Base-by-base conservation (phyloP, 805 yeast species). In the Metahyphopichia silvanorum region DNA sequence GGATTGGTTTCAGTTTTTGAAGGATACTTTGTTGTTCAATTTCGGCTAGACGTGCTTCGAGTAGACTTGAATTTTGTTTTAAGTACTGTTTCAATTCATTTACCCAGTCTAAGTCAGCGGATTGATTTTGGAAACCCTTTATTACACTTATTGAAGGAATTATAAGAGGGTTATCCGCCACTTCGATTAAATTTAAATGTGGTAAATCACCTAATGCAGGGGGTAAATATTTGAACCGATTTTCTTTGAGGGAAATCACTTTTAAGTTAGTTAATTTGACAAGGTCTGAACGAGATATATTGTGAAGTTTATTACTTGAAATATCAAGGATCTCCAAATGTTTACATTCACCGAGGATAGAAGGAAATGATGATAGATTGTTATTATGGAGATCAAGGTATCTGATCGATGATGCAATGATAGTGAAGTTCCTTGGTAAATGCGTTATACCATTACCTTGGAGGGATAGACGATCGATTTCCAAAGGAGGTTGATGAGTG, bases 311-410 rank as follows among this genome's bases (percentile, higher is more conserved):
- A 50, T 85, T 85, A 22, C 63, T 56, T 14, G 87, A 77, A 14
- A 84, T 52, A 53, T 85, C 91, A 25, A 85, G 55, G 32, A 79
- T 77, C 46, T 82, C 89, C 34, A 85, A 57, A 6, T 66, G 62
- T 9, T 48, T 45, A 25, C 71, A 63, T 3, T 49, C 48, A 13
- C 45, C 37, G 37, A 76, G 45, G 5, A 66, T 53, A 2, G 46
- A 52, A 0, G 94, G 88, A 27, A 85, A 68, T 28, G 58, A 64
- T 3, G 63, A 43, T 32, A 86, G 66, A 27, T 59, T 51, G 51
- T 86, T 86, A 37, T 68, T 63, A 49, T 84, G 83, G 28, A 86
- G 55, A 52, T 85, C 91, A 35, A 86, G 57, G 40, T 78, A 81
- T 34, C 75, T 63, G 32, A 84, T 56, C 27, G 63, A 57, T 10